Evolutionary conservation across 495 filamentous ascomycete species (phyloP), one percentile per base, ranked within the genome.

Genomic region (Poronia punctata): DNA sequence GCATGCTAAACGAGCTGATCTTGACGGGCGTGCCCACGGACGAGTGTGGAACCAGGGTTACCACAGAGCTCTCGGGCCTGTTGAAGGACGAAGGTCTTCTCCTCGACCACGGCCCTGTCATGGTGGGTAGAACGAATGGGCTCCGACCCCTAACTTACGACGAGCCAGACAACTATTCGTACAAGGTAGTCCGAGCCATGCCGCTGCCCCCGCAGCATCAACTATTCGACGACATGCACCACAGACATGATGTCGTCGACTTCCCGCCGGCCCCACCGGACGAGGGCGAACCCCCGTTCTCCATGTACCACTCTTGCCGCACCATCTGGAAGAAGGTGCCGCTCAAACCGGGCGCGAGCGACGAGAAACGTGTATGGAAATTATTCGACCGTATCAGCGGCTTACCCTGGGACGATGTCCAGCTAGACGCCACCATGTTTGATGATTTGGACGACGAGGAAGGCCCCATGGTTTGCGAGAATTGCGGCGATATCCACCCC

Each of bases 281-380:
- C 19, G 60, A 61, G 29, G 67, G 62, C 15, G 50, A 62, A 16
- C 53, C 56, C 14, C 69, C 67, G 2, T 49, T 44, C 34, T 66
- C 66, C 3, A 36, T 14, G 3, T 67, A 48, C 45, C 53, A 57
- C 21, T 45, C 54, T 7, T 61, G 62, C 2, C 48, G 48, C 15
- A 70, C 66, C 3, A 54, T 73, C 15, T 71, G 64, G 60, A 73
- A 71, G 53, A 59, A 54, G 7, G 57, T 67, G 2, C 60, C 64
- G 1, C 15, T 54, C 3, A 46, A 27, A 7, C 59, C 61, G 15
- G 54, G 63, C n/a, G 40, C 32, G 9, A 25, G 27, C 2, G 49
- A 59, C 3, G 49, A 57, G 9, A n/a, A 45, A 27, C 64, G 64
- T 22, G 40, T 34, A 16, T 73, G 65, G 65, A 43, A 52, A 24